A percentile compares a stretch with the other conserved stretches of the same genome.
These are phyloP conservation scores for Cymodocea nodosa DNA, from an alignment of 116 monocot genomes.

Conservation along the genomic window DNA sequence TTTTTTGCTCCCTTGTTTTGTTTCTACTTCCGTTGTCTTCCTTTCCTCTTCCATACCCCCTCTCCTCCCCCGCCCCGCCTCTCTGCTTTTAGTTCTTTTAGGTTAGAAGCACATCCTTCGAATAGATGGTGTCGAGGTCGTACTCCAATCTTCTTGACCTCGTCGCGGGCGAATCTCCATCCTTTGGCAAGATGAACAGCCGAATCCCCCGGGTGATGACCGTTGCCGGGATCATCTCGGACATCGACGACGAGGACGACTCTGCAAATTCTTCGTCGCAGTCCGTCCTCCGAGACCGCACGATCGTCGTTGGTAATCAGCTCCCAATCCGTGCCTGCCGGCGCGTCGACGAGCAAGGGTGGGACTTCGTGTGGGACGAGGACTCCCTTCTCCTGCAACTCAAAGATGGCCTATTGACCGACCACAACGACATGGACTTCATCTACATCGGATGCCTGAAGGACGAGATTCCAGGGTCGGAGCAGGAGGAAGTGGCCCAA, in stretches of 20 bases:
- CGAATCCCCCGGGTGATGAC: slow-evolving; percentile 71
- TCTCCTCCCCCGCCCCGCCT: too few species aligned
- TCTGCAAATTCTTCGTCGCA: slow-evolving; percentile 43
- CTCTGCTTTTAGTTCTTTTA: too few species aligned
- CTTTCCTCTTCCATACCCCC: too few species aligned
- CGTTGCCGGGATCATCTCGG: slow-evolving; percentile 57
- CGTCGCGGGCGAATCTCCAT: slow-evolving; percentile 30
- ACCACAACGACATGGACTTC: slow-evolving; percentile 48
- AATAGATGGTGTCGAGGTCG: slow-evolving; percentile 85
- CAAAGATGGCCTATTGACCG: slow-evolving; percentile 68
- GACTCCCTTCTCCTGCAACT: slow-evolving; percentile 77
- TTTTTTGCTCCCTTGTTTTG: too few species aligned
- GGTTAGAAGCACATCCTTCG: too few species aligned
- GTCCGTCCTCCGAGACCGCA: slow-evolving; percentile 32
- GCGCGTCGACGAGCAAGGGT: slow-evolving; percentile 26
- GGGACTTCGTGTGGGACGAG: slow-evolving; percentile 86
- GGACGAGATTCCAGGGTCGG: slow-evolving; percentile 53
- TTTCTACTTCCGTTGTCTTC: too few species aligned
- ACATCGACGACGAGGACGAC: slow-evolving; percentile 49
- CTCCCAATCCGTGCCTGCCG: slow-evolving; percentile 54
- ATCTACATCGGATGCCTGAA: slow-evolving; percentile 64
- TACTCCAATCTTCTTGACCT: slow-evolving; percentile 77
- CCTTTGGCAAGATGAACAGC: slow-evolving; percentile 28
- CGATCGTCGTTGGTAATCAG: slow-evolving; percentile 64
- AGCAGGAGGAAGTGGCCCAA: slow-evolving; percentile 76